These are phyloP conservation scores for Exsudoporus floridanus DNA, from an alignment of 1,284 basidiomycete species.

Conservation along the genomic window DNA sequence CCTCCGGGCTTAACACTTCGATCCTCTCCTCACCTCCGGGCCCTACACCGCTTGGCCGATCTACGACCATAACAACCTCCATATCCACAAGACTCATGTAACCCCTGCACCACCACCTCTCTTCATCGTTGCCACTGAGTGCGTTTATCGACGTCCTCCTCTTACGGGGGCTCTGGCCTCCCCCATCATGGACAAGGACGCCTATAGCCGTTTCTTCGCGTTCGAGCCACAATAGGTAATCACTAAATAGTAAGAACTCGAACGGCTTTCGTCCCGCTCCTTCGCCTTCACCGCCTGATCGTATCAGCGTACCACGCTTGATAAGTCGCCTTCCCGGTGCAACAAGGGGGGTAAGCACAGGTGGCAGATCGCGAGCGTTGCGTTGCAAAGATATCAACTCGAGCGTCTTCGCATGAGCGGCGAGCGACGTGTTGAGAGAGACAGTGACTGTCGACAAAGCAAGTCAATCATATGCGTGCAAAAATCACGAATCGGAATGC, in stretches of 20 bases:
- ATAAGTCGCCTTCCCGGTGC: slow-evolving; percentile 76
- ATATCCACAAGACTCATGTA: slow-evolving; percentile 69
- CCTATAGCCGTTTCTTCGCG: slow-evolving; percentile 37
- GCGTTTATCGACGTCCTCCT: slow-evolving; percentile 24
- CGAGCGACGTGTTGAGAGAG: slow-evolving; percentile 76
- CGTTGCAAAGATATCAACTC: slow-evolving; percentile 74
- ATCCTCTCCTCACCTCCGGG: slow-evolving; percentile 47
- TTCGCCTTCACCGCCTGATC: slow-evolving; percentile 29
- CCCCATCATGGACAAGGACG: slow-evolving; percentile 19
- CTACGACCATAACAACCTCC: slow-evolving; percentile 60
- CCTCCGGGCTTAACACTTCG: slow-evolving; percentile 73
- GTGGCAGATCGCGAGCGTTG: slow-evolving; percentile 66
- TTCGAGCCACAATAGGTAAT: slow-evolving; percentile 76
- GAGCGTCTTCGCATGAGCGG: slow-evolving; percentile 73
- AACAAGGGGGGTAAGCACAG: slow-evolving; percentile 60
- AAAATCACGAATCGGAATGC: slow-evolving; percentile 8
- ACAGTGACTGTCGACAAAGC: slow-evolving; percentile 56
- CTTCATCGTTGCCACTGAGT: slow-evolving; percentile 25
- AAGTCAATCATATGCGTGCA: slow-evolving; percentile 1
- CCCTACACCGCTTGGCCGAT: slow-evolving; percentile 35
- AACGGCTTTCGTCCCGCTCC: slow-evolving; percentile 36
- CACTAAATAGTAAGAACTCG: slow-evolving; percentile 80
- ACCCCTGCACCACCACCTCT: slow-evolving; percentile 73
- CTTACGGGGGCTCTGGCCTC: slow-evolving; percentile 20
- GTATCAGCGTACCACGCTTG: slow-evolving; percentile 59